These are phyloP conservation scores for Taiozyma sp. DNA, from an alignment of 1,139 yeast genomes.

Conservation along the genomic window DNA sequence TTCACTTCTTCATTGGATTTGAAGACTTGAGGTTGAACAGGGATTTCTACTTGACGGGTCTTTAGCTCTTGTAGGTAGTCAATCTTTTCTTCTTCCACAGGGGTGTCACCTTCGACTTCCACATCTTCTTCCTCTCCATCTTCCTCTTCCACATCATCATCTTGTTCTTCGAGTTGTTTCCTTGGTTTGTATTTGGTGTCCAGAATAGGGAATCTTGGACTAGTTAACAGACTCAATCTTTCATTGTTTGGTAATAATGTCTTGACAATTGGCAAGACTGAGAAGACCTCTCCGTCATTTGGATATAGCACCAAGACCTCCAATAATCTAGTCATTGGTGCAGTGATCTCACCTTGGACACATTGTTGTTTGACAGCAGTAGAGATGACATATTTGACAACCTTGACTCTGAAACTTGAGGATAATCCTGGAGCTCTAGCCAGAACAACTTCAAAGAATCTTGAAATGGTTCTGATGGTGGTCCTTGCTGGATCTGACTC, in stretches of 20 bases:
- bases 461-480: conserved; percentile 37
- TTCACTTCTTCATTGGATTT: conserved; percentile 21
- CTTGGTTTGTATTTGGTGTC: conserved; percentile 19
- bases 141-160: conserved; percentile 18
- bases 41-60: conserved; percentile 7
- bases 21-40: conserved; percentile 13
- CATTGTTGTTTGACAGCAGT: conserved; percentile 24
- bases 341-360: conserved; percentile 23
- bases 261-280: conserved; percentile 70
- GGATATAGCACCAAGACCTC: conserved; percentile 59
- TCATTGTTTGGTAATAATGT: conserved; percentile 33
- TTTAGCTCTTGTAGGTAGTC: conserved; percentile 8
- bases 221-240: conserved; percentile 55
- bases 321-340: conserved; percentile 35
- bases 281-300: conserved; percentile 50
- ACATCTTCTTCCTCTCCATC: conserved; percentile 11
- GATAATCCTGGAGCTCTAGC: conserved; percentile 48
- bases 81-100: conserved; percentile 2
- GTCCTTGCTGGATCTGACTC: conserved; percentile 34
- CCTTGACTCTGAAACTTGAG: conserved; percentile 57
- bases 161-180: conserved; percentile 24
- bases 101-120: background rate
- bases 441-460: conserved; percentile 47
- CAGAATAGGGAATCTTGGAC: conserved; percentile 68
- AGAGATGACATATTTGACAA: conserved; percentile 50